Evolutionary conservation across 2,329 filamentous ascomycete species (phyloP).

Genomic region (Trichoderma koningiopsis): DNA sequence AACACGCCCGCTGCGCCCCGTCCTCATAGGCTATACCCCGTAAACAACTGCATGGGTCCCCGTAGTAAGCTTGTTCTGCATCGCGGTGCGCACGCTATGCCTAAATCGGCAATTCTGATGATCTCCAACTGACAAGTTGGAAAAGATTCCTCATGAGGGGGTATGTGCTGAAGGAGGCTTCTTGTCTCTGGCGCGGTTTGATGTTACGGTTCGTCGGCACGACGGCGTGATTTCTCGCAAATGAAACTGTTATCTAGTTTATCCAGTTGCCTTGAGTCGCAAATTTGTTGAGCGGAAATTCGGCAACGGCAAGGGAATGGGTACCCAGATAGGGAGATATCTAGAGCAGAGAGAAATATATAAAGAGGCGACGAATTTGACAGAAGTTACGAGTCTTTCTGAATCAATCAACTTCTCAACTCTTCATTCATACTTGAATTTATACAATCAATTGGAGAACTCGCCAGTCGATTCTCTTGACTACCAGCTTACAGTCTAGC

Average conservation of each 20-base stretch:
- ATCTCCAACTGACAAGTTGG: background rate
- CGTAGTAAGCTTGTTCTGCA: background rate
- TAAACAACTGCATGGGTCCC: background rate
- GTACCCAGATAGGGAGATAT: background rate
- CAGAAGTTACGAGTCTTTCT: background rate
- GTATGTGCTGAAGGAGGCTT: background rate
- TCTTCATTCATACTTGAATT: background rate
- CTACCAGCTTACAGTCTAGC: background rate
- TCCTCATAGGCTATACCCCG: background rate
- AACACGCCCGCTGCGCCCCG: background rate
- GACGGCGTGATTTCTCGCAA: background rate
- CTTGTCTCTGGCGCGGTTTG: background rate
- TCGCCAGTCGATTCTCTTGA: background rate
- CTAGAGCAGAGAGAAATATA: background rate
- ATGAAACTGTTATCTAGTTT: background rate
- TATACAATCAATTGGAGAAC: background rate
- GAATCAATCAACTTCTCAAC: background rate
- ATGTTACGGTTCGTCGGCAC: background rate
- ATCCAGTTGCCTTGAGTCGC: background rate
- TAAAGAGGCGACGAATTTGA: background rate
- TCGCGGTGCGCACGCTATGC: background rate
- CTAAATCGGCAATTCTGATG: constrained; percentile 21
- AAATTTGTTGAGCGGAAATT: background rate
- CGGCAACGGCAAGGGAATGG: background rate
- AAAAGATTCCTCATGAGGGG: constrained; percentile 21